Base-by-base conservation (phyloP, 768 basidiomycete species). In the Leccinum barrowsii region DNA sequence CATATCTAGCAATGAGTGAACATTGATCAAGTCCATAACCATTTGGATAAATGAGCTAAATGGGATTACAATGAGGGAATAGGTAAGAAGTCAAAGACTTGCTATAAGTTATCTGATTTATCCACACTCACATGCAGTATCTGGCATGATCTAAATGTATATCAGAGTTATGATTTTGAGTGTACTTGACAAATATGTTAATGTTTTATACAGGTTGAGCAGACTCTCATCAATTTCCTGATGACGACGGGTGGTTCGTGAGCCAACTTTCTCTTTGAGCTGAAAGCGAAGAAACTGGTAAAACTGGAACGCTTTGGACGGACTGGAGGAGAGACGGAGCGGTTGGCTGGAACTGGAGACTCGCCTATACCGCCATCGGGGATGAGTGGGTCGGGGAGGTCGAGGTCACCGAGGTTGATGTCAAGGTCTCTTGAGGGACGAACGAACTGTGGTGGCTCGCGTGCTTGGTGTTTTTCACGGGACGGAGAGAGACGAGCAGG, bases 301-400 rank as follows among this genome's bases (percentile, higher is more conserved):
- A 65, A 60, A 64, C 85, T 86, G n/a, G 74, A 72, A 7, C 85
- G 77, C 65, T 77, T 79, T 53, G 57, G 59, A n/a, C 67, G 63
- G 12, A 48, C 19, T 42, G 65, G 59, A 28, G 65, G 44, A 1
- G 19, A 53, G 47, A 59, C 28, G 4, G 68, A 60, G 2, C 71
- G 74, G 6, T 60, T 67, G 34, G 61, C 0, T 15, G 67, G 69
- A 30, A 60, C 71, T 4, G 89, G 90, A 0, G 85, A 82, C 59
- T 87, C 85, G 28, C 88, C 88, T 21, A 90, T 80, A 24, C 85
- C 87, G 30, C 84, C 86, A 5, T 77, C 69, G 35, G 80, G 68
- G 58, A 76, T 77, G 63, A 79, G 72, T 63, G 78, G 35, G 35
- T 37, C 35, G 1, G 35, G 35, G 15, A 37, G 15, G 15, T 37